These are phyloP conservation scores for Russula lepida DNA, from an alignment of 768 basidiomycete genomes.

Conservation along the genomic window DNA sequence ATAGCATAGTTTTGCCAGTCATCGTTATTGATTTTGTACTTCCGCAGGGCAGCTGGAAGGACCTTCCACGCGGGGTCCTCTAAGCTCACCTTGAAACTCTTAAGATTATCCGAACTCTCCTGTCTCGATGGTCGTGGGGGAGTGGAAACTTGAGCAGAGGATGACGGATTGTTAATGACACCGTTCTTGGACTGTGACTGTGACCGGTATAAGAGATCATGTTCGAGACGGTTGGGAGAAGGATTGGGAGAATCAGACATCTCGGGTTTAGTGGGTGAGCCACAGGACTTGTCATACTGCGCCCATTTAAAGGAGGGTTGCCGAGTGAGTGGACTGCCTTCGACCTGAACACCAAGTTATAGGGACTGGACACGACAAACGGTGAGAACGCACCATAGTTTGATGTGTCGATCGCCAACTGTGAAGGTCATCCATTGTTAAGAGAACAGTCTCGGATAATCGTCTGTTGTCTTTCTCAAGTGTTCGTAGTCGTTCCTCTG, in stretches of 20 bases:
- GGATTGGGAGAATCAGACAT: conserved; percentile 65
- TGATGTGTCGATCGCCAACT: conserved; percentile 28
- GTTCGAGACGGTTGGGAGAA: conserved; percentile 71
- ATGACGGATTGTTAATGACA: conserved; percentile 3
- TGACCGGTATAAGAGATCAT: conserved; percentile 38
- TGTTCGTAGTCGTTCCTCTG: conserved; percentile 58
- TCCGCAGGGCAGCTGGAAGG: conserved; percentile 93
- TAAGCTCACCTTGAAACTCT: conserved; percentile 94
- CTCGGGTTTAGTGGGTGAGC: conserved; percentile 74
- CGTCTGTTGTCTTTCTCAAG: conserved; percentile 76
- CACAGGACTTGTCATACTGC: conserved; percentile 62
- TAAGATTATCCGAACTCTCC: conserved; percentile 67
- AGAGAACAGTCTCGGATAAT: conserved; percentile 52
- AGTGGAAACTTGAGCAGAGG: conserved; percentile 14
- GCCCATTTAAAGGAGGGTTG: conserved; percentile 90
- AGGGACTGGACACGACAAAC: conserved; percentile 28
- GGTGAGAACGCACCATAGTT: conserved; percentile 9
- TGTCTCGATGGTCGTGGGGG: conserved; percentile 46
- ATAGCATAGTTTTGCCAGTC: conserved; percentile 99
- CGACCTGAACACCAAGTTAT: conserved; percentile 22
- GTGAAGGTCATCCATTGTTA: conserved; percentile 58
- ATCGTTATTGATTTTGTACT: conserved; percentile 97
- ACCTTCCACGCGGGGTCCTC: conserved; percentile 99
- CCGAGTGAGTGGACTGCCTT: conserved; percentile 45
- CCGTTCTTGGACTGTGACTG: conserved; percentile 11